A percentile compares a stretch with the other conserved stretches of the same genome.
phyloP scores from a whole-genome alignment of 2,329 filamentous ascomycete species.

The Penicillium psychrosexuale region DNA sequence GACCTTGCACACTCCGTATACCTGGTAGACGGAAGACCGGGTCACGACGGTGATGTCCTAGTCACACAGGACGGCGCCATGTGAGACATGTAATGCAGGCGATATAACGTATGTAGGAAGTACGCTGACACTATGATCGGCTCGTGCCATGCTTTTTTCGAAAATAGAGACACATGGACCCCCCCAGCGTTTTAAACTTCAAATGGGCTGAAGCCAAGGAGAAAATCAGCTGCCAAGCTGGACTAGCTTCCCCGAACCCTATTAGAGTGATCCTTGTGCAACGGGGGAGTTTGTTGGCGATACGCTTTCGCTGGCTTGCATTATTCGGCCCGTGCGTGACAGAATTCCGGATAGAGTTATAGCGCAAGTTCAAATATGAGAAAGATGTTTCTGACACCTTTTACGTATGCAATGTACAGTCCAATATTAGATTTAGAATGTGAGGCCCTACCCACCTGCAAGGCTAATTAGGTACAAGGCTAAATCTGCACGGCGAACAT shows the following conservation, averaged over 20 bases:
- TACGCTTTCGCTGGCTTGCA: constrained; percentile 28
- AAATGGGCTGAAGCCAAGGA: constrained; percentile 2
- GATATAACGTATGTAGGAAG: constrained; percentile 6
- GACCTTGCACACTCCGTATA: constrained; percentile 14
- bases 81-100: constrained; percentile 31
- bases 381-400: neutral
- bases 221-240: constrained; percentile 24
- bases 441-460: constrained; percentile 6
- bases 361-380: neutral
- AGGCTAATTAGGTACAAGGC: constrained; percentile 13
- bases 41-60: constrained; percentile 12
- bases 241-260: constrained; percentile 26
- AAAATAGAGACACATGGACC: constrained; percentile 6
- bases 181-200: neutral
- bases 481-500: constrained; percentile 11
- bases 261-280: constrained; percentile 18
- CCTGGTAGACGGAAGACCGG: constrained; percentile 20
- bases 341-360: neutral
- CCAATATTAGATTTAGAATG: neutral
- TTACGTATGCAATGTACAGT: neutral
- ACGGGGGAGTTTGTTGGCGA: constrained; percentile 32
- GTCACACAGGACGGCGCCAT: constrained; percentile 18
- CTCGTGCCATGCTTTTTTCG: constrained; percentile 7
- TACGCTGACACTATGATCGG: constrained; percentile 4
- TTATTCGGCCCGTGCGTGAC: constrained; percentile 15